phyloP scores from a whole-genome alignment of 352 stramenopile species.

The Thraustotheca clavata region DNA sequence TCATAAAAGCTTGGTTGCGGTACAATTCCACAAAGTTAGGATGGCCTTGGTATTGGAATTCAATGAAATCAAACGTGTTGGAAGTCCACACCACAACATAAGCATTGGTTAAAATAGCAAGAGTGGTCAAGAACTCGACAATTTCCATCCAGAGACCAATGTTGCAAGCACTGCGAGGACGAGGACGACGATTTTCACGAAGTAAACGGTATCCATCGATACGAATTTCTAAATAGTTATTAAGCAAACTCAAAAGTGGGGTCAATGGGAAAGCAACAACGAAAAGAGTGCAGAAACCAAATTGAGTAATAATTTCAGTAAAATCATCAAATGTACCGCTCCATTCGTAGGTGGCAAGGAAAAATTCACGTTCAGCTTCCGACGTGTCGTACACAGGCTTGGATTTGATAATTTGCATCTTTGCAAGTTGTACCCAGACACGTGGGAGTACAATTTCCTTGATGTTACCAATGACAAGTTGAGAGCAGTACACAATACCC shows the following conservation, averaged over 20 bases:
- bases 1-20: slow-evolving; percentile 70
- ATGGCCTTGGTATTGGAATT: background rate
- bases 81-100: slow-evolving; percentile 90
- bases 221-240: slow-evolving; percentile 91
- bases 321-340: slow-evolving; percentile 89
- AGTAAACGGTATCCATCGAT: slow-evolving; percentile 84
- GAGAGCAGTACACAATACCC: slow-evolving; percentile 87
- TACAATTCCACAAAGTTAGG: slow-evolving; percentile 51
- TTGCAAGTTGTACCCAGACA: slow-evolving; percentile 63
- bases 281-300: slow-evolving; percentile 86
- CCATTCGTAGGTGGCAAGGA: slow-evolving; percentile 78
- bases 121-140: slow-evolving; percentile 81
- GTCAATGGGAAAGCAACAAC: slow-evolving; percentile 91
- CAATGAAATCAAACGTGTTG: slow-evolving; percentile 25
- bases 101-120: slow-evolving; percentile 90
- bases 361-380: slow-evolving; percentile 58
- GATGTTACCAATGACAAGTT: slow-evolving; percentile 70
- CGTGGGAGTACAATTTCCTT: slow-evolving; percentile 67
- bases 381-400: slow-evolving; percentile 33
- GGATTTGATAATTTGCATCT: slow-evolving; percentile 53
- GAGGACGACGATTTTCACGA: slow-evolving; percentile 67
- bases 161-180: slow-evolving; percentile 66
- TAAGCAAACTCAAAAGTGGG: slow-evolving; percentile 85
- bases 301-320: slow-evolving; percentile 88
- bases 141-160: slow-evolving; percentile 92